Conservation (phyloP, 2,329 filamentous ascomycete genomes). For the Apiospora sp. region DNA sequence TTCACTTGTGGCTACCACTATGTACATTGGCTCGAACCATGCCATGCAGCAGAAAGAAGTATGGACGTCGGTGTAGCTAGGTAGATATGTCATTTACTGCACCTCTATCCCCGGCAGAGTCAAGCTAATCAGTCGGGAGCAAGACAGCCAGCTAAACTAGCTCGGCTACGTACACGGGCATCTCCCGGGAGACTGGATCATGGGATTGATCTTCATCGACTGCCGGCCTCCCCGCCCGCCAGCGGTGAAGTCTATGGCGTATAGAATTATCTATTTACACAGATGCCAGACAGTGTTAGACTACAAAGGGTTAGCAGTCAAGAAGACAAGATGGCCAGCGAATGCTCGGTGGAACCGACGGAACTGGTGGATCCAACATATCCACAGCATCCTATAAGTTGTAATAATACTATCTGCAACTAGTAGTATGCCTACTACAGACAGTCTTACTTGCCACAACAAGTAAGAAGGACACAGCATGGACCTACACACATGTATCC, state of each 20-base stretch:
- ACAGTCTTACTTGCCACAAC: neutral
- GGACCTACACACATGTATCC: neutral
- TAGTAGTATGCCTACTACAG: too few species aligned
- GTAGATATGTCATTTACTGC: neutral
- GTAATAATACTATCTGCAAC: neutral
- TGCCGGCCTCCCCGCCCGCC: conserved; percentile 6
- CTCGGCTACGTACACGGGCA: neutral
- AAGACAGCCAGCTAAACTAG: neutral
- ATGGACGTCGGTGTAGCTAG: neutral
- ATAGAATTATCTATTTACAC: neutral
- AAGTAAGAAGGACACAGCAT: neutral
- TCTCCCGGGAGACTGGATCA: conserved; percentile 7
- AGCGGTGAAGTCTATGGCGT: neutral
- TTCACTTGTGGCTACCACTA: neutral
- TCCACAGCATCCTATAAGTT: conserved; percentile 5
- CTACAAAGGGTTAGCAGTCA: neutral
- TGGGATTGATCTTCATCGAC: conserved; percentile 10
- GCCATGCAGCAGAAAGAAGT: neutral
- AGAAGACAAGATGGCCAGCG: neutral
- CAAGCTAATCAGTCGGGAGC: neutral
- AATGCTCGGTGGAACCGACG: neutral
- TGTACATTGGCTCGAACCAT: neutral
- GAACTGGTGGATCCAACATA: conserved; percentile 6
- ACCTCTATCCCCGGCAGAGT: neutral
- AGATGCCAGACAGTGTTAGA: conserved; percentile 4